A percentile compares a stretch with the other conserved stretches of the same genome.
Conservation (phyloP, 768 basidiomycete genomes). For the Pholiota microspora region DNA sequence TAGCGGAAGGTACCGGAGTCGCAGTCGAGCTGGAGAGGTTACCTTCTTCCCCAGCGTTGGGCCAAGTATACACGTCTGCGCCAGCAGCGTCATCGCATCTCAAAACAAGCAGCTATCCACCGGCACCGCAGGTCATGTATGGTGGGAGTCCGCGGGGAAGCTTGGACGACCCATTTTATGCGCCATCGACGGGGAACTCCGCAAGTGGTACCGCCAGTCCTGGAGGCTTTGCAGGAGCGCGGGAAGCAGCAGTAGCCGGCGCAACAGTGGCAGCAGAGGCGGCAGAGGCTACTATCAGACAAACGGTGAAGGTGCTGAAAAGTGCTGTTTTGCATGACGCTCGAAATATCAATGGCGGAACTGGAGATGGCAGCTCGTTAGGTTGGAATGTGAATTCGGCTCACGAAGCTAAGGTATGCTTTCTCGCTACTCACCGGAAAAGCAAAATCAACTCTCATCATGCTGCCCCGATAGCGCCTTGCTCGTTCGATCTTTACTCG, state of each 20-base stretch:
- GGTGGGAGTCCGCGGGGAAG: constrained; percentile 20
- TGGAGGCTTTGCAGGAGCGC: constrained; percentile 6
- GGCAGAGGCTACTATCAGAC: constrained; percentile 40
- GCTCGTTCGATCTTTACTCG: constrained; percentile 65
- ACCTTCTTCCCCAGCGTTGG: constrained; percentile 8
- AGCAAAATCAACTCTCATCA: not conserved
- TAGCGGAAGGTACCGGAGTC: constrained; percentile 6
- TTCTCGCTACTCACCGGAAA: not conserved
- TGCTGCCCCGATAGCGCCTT: constrained; percentile 45
- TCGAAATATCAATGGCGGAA: constrained; percentile 58
- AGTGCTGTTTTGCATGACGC: constrained; percentile 76
- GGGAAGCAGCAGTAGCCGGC: constrained; percentile 2
- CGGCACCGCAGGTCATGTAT: constrained; percentile 14
- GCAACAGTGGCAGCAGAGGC: constrained; percentile 3
- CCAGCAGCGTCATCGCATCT: constrained; percentile 19
- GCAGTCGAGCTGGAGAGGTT: constrained; percentile 21
- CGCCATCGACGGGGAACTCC: not conserved
- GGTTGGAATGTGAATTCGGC: constrained; percentile 54
- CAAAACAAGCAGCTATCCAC: constrained; percentile 41
- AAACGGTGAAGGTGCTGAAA: constrained; percentile 65
- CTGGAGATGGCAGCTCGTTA: constrained; percentile 38
- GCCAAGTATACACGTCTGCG: constrained; percentile 12
- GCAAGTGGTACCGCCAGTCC: not conserved
- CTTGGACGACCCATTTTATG: not conserved
- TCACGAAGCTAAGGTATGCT: constrained; percentile 63